phyloP scores from a whole-genome alignment of 129 eudicot species.

The Lactuca sativa region DNA sequence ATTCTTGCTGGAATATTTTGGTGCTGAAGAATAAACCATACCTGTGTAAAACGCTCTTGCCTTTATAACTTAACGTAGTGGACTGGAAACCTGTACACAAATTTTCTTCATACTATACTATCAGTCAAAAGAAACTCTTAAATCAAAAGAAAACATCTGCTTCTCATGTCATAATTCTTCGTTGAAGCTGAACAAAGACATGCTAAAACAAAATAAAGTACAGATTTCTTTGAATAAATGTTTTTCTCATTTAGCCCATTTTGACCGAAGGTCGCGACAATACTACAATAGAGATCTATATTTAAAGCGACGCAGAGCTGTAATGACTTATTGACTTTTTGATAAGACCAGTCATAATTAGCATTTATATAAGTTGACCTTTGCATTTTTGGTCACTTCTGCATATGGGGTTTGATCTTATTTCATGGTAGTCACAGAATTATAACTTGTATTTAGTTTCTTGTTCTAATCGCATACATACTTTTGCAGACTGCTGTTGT shows the following conservation, averaged over 20 bases:
- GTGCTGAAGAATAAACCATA: conserved; percentile 24
- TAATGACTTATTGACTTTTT: conserved; percentile 13
- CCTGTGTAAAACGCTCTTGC: conserved; percentile 8
- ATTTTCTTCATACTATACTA: conserved; percentile 16
- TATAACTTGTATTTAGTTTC: not conserved
- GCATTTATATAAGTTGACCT: conserved; percentile 19
- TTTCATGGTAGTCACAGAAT: not conserved
- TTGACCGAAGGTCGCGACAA: not conserved
- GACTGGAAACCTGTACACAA: conserved; percentile 19
- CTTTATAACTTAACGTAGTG: not conserved
- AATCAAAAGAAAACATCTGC: conserved; percentile 5
- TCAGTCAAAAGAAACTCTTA: conserved; percentile 5
- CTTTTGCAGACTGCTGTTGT: conserved; percentile 77
- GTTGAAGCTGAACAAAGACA: conserved; percentile 17
- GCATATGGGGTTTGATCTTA: conserved; percentile 4
- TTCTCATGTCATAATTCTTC: not conserved
- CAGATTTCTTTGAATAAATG: not conserved
- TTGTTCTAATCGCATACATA: conserved; percentile 18
- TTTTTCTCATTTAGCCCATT: not conserved
- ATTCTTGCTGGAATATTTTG: conserved; percentile 26
- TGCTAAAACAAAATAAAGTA: not conserved
- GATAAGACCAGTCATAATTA: not conserved
- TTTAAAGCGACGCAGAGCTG: conserved; percentile 12
- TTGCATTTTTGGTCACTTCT: conserved; percentile 9
- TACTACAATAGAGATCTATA: not conserved